A percentile compares a stretch with the other conserved stretches of the same genome.
These are phyloP conservation scores for Ensete ventricosum DNA, from an alignment of 176 grass and related monocot genomes.

Conservation along the genomic window DNA sequence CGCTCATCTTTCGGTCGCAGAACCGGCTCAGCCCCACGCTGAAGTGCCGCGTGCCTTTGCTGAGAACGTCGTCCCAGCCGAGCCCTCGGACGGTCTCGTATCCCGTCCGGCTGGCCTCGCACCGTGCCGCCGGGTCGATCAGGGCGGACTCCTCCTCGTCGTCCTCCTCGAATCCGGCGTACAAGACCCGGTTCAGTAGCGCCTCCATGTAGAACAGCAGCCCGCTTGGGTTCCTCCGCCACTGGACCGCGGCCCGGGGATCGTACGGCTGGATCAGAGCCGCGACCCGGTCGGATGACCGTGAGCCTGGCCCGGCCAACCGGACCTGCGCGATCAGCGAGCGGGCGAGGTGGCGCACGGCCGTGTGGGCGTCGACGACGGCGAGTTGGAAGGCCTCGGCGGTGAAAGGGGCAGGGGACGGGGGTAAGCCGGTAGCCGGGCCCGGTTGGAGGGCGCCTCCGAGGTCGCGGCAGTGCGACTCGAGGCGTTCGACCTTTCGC, in stretches of 20 bases:
- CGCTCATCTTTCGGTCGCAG: slow-evolving; percentile 93
- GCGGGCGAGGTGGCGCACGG: slow-evolving; percentile 57
- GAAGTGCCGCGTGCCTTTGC: slow-evolving; percentile 77
- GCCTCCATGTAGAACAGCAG: slow-evolving; percentile 49
- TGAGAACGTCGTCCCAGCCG: slow-evolving; percentile 72
- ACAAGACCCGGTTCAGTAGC: slow-evolving; percentile 73
- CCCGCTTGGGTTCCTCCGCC: slow-evolving; percentile 18
- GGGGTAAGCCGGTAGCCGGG: not conserved
- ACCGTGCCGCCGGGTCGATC: slow-evolving; percentile 47
- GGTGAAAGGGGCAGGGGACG: slow-evolving; percentile 16
- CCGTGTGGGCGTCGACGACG: slow-evolving; percentile 50
- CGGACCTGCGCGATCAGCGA: slow-evolving; percentile 64
- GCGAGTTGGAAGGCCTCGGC: slow-evolving; percentile 41
- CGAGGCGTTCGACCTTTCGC: slow-evolving; percentile 54
- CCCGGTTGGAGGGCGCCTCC: slow-evolving; percentile 15
- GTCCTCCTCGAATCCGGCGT: slow-evolving; percentile 56
- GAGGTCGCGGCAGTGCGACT: slow-evolving; percentile 29
- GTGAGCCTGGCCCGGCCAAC: not conserved
- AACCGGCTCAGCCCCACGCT: slow-evolving; percentile 79
- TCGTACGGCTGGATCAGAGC: slow-evolving; percentile 1
- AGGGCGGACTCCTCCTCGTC: slow-evolving; percentile 40
- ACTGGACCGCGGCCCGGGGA: not conserved
- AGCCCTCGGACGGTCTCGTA: slow-evolving; percentile 45
- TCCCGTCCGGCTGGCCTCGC: slow-evolving; percentile 46
- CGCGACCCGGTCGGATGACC: not conserved